Evolutionary conservation across 2,329 filamentous ascomycete species (phyloP), one percentile per base, ranked within the genome.

Genomic region (Alternaria ethzedia): DNA sequence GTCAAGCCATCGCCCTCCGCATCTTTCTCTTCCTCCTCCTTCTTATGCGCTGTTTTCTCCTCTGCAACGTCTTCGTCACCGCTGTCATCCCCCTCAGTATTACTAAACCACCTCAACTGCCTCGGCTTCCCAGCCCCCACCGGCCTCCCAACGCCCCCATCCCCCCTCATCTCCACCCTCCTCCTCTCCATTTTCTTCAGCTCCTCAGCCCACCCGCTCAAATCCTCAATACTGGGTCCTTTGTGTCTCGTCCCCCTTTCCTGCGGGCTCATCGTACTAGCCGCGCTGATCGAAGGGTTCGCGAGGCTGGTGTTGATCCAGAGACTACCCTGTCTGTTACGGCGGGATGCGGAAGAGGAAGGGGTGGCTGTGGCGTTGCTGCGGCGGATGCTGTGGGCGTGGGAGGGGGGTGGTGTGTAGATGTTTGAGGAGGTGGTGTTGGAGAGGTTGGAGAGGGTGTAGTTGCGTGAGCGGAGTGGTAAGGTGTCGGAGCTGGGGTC

Each of bases 151-250:
- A n/a, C 4, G 13, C 13, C 7, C 13, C 32, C 32, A 15, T 15
- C 47, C 3, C 41, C 5, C 4, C 28, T 17, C n/a, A 59, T 26
- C 4, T 54, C 61, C 6, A 30, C 9, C 5, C 56, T 51, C 57
- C 58, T 63, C 4, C 30, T 52, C 44, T 64, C 57, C 66, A 68
- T 66, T 4, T 15, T 46, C 36, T 58, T 61, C 7, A 68, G 12
- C 21, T 68, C 57, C 11, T 54, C 20, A 1, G 67, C 67, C 67
- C 64, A 69, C 5, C 11, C 15, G 15, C 17, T 28, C 8, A 65
- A 32, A 8, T 63, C 67, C 10, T 26, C 17, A 6, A 56, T 45
- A 20, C 59, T 67, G 4, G 64, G 61, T 13, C 58, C 66, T 10
- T 49, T 36, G 13, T 47, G 62, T 1, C 32, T 51, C 2, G 36